Evolutionary conservation across 768 basidiomycete species (phyloP).

Genomic region (Leccinum subgranulosum): DNA sequence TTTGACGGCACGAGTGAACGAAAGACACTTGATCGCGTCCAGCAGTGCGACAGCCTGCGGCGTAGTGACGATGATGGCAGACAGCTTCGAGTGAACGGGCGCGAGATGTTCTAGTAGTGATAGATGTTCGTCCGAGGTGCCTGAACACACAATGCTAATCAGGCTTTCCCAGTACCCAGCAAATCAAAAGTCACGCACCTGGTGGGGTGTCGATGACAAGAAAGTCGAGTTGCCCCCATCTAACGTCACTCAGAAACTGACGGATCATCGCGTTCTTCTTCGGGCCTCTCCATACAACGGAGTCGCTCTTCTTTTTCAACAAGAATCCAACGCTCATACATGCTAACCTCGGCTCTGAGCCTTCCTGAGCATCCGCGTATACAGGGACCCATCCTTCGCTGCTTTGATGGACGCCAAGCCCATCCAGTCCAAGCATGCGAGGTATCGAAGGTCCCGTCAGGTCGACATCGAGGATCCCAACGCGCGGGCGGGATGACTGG

Average conservation of each 20-base stretch:
- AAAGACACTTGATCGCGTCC: constrained; percentile 95
- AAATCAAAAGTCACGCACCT: constrained; percentile 49
- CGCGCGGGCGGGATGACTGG: constrained; percentile 60
- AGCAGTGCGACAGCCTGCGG: constrained; percentile 95
- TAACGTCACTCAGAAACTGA: constrained; percentile 91
- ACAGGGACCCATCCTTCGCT: constrained; percentile 98
- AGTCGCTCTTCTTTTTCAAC: constrained; percentile 84
- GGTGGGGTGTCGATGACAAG: constrained; percentile 95
- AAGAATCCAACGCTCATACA: constrained; percentile 99
- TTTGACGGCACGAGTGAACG: constrained; percentile 86
- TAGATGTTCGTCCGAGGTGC: constrained; percentile 98
- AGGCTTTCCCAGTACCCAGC: constrained; percentile 2
- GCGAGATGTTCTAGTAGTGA: constrained; percentile 93
- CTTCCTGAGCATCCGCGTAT: constrained; percentile 68
- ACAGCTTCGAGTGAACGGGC: constrained; percentile 72
- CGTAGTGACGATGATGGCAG: constrained; percentile 91
- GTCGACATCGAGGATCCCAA: constrained; percentile 92
- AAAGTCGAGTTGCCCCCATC: constrained; percentile 93
- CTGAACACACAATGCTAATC: constrained; percentile 39
- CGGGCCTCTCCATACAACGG: constrained; percentile 97
- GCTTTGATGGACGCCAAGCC: constrained; percentile 86
- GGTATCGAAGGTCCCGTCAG: constrained; percentile 94
- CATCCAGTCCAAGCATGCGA: constrained; percentile 90
- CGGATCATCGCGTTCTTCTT: constrained; percentile 99
- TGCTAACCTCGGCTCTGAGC: constrained; percentile 63